Conservation (phyloP, 768 basidiomycete species). For the Russula ochroleuca region DNA sequence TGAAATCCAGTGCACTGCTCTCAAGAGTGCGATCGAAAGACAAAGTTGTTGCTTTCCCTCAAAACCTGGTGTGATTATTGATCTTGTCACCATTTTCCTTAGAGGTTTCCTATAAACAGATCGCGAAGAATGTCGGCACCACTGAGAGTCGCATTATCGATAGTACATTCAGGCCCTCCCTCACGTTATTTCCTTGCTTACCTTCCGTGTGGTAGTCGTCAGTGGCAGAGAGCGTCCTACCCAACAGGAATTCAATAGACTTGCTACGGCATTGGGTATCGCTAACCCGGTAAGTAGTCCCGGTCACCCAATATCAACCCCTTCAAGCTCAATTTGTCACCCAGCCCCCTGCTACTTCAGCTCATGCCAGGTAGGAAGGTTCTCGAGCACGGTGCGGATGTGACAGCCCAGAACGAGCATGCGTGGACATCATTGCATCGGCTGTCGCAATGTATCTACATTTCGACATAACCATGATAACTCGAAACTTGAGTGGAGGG, state of each 20-base stretch:
- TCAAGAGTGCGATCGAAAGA: constrained; percentile 47
- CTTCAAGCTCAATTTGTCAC: neutral
- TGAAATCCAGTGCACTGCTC: constrained; percentile 53
- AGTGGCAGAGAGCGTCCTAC: constrained; percentile 43
- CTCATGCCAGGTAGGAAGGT: constrained; percentile 28
- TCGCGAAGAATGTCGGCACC: constrained; percentile 45
- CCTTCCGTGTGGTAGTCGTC: constrained; percentile 41
- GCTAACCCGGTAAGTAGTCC: constrained; percentile 30
- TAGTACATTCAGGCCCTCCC: constrained; percentile 37
- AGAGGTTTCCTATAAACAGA: constrained; percentile 48
- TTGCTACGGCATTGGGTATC: constrained; percentile 34
- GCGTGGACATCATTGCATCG: neutral
- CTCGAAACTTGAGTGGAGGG: neutral
- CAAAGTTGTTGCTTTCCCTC: constrained; percentile 39
- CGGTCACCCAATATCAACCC: neutral
- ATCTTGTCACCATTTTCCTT: neutral
- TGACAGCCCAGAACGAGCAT: neutral
- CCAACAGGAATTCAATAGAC: constrained; percentile 44
- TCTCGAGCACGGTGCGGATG: neutral
- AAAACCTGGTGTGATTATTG: neutral
- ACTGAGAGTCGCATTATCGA: constrained; percentile 47
- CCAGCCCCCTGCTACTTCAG: constrained; percentile 33
- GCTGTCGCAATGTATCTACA: neutral
- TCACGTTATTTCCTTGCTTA: neutral
- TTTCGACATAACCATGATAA: neutral